These are phyloP conservation scores for Rhizophagus sp. DNA, from an alignment of 192 early-diverging fungal genomes.

Conservation along the genomic window DNA sequence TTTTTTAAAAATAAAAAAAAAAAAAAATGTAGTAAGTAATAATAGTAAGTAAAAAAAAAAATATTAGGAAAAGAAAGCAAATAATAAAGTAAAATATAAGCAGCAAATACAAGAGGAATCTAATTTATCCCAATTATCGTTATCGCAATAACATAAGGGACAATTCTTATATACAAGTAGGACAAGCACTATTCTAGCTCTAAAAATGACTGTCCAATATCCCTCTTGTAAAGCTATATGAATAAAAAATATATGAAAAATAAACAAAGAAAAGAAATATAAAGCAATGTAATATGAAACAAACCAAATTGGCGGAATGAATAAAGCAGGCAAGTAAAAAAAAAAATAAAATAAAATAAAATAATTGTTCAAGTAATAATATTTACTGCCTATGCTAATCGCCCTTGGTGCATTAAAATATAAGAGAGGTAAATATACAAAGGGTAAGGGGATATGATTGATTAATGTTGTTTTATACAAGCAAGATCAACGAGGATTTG, in stretches of 20 bases:
- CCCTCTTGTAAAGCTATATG: background rate
- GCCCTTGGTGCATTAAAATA: background rate
- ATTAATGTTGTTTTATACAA: conserved; percentile 35
- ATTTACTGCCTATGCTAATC: background rate
- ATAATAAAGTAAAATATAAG: background rate
- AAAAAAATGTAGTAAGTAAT: background rate
- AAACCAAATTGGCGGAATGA: background rate
- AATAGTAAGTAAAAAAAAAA: conserved; percentile 5
- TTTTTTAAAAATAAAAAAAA: no score
- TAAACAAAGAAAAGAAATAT: background rate
- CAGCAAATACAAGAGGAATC: conserved; percentile 4
- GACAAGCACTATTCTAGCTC: conserved; percentile 7
- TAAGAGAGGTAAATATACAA: conserved; percentile 22
- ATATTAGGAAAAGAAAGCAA: background rate
- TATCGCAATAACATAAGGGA: background rate
- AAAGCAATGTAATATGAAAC: conserved; percentile 8
- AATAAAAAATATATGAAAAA: background rate
- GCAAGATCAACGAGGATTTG: conserved; percentile 33
- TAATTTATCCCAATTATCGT: conserved; percentile 3
- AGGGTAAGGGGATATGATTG: background rate
- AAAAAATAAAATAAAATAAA: background rate
- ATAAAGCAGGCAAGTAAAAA: background rate
- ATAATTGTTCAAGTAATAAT: background rate
- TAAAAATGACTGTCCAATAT: conserved; percentile 13
- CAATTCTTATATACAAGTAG: conserved; percentile 8